Evolutionary conservation across 352 stramenopile genomes (phyloP), one percentile per base, ranked within the genome.

Genomic region (Pythium chondricola): DNA sequence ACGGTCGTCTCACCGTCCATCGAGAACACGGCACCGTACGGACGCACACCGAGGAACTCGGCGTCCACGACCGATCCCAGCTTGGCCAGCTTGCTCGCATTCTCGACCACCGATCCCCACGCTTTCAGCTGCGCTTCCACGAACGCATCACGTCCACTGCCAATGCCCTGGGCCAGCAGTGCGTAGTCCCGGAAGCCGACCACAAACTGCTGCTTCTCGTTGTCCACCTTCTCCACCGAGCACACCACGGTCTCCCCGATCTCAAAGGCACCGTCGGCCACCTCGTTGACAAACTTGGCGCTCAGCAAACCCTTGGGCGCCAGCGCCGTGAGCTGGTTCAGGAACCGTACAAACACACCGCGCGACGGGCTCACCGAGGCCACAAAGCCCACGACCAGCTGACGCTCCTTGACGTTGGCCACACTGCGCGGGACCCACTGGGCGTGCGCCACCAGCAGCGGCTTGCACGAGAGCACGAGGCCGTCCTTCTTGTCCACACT

Each of bases 181-280:
- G 57, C 42, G 40, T 60, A 60, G 22, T 74, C 64, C 22, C 75
- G 71, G 45, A 93, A 93, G 10, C 78, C 76, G 26, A 93, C 69
- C 33, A 89, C 57, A 20, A 95, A 88, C 57, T 90, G 81, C 57
- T 88, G 71, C 61, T 88, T 90, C 11, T 74, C 67, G 29, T 60
- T 63, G 25, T 92, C 65, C 1, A 93, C 16, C 60, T 91, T 93
- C 41, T 83, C 73, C 20, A 95, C 78, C 18, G 58, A 66, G 54
- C 84, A 93, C 7, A 87, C 67, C 8, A 95, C 81, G 0, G 84
- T 95, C 58, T 95, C 84, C 37, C 84, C 84, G 25, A 88, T 86
- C 54, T 95, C 76, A 38, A 95, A 95, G 43, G 85, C 63, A 4
- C 69, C 77, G 22, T 91, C 76, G 5, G 83, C 65, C 33, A 90